Evolutionary conservation across 176 grass and related monocot genomes (phyloP).

Genomic region (Ananas comosus): DNA sequence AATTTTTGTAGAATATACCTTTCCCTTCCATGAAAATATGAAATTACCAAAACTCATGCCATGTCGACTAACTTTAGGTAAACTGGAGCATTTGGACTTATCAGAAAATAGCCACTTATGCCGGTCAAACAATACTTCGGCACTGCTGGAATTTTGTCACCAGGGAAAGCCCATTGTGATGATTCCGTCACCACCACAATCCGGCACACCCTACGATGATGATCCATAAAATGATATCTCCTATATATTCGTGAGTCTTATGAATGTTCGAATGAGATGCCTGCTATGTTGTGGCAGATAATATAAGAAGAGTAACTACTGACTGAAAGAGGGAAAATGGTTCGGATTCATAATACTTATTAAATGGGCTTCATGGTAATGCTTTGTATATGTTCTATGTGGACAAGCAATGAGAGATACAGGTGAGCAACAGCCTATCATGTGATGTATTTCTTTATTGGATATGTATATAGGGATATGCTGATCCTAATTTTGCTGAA

Average conservation of each 20-base stretch:
- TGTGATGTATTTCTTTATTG: not conserved
- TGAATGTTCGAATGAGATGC: not conserved
- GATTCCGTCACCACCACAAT: not conserved
- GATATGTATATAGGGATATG: not conserved
- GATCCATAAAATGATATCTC: conserved; percentile 16
- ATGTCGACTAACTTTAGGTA: conserved; percentile 6
- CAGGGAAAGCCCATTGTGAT: conserved; percentile 13
- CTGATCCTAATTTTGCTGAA: not conserved
- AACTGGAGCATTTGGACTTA: conserved; percentile 11
- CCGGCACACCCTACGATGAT: conserved; percentile 21
- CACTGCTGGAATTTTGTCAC: conserved; percentile 5
- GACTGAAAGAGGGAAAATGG: not conserved
- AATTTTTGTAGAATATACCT: not conserved
- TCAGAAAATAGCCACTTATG: conserved; percentile 15
- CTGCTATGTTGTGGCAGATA: too few species aligned
- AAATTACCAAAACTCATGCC: not conserved
- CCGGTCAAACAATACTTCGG: not conserved
- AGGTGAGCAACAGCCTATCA: not conserved
- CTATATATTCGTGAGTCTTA: not conserved
- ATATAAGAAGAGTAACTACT: not conserved
- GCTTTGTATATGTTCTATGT: not conserved
- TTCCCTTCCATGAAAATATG: not conserved
- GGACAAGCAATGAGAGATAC: not conserved
- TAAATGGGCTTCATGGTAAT: not conserved
- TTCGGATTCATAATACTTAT: not conserved